Conservation (phyloP, 352 stramenopile species). For the Phytophthora sp. region DNA sequence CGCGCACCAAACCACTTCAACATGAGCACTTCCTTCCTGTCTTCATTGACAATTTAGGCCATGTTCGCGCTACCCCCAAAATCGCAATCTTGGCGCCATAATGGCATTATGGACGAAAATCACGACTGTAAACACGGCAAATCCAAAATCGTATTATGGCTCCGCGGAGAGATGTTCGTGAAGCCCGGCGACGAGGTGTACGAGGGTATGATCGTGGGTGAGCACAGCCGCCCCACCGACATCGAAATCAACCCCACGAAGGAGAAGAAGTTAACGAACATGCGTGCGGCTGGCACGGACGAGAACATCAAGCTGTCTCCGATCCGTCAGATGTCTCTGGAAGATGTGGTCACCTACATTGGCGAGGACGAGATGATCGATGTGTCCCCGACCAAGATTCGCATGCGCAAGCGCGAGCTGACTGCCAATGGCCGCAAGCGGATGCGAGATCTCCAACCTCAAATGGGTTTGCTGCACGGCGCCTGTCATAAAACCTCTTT, state of each 20-base stretch:
- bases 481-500: constrained; percentile 16
- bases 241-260: constrained; percentile 98
- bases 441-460: constrained; percentile 5
- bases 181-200: constrained; percentile 96
- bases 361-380: constrained; percentile 99
- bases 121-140: too few relatives aligned
- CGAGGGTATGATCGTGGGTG: constrained; percentile 97
- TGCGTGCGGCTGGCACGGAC: constrained; percentile 95
- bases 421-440: constrained; percentile 69
- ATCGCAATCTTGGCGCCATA: too few relatives aligned
- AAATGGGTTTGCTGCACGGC: constrained; percentile 1
- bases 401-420: constrained; percentile 88
- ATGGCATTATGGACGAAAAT: too few relatives aligned
- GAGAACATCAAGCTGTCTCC: constrained; percentile 95
- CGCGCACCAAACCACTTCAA: constrained; percentile 13
- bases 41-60: background rate
- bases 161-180: constrained; percentile 96
- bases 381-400: constrained; percentile 94
- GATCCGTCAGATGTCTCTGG: constrained; percentile 93
- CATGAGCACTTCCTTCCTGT: constrained; percentile 3
- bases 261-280: constrained; percentile 97
- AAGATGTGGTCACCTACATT: constrained; percentile 98
- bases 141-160: too few relatives aligned
- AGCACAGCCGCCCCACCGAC: constrained; percentile 95
- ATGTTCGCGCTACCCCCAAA: too few relatives aligned